These are phyloP conservation scores for Bauhinia variegata DNA, from an alignment of 306 rosid species.

Conservation along the genomic window DNA sequence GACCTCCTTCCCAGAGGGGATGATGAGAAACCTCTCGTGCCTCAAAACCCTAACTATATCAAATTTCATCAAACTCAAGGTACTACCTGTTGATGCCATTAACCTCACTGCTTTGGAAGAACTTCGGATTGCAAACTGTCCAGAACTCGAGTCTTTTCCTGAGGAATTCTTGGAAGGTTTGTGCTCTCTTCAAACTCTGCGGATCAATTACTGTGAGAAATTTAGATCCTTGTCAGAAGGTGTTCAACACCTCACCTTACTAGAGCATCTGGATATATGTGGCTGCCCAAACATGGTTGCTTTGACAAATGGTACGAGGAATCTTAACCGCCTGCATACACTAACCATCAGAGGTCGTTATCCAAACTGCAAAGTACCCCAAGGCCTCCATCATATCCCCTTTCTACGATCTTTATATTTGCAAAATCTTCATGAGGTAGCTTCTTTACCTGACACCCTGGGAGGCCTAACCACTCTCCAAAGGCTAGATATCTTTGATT, in stretches of 20 bases:
- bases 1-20: background rate
- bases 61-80: background rate
- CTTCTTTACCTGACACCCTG: constrained; percentile 3
- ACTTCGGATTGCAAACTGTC: background rate
- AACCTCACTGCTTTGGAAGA: constrained; percentile 5
- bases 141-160: constrained; percentile 9
- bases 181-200: background rate
- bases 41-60: background rate
- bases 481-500: background rate
- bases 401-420: constrained; percentile 7
- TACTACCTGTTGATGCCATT: background rate
- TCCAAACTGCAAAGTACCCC: too few relatives aligned
- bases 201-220: background rate
- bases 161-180: constrained; percentile 2
- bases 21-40: background rate
- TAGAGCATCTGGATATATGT: background rate
- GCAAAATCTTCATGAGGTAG: background rate
- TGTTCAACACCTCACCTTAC: constrained; percentile 8
- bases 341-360: background rate
- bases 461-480: constrained; percentile 4
- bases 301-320: constrained; percentile 1
- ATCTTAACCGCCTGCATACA: background rate
- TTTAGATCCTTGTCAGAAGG: constrained; percentile 9
- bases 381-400: background rate
- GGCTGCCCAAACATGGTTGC: background rate